These are phyloP conservation scores for Magnolia changhungtana DNA, from an alignment of 164 flowering plant genomes.

Conservation along the genomic window DNA sequence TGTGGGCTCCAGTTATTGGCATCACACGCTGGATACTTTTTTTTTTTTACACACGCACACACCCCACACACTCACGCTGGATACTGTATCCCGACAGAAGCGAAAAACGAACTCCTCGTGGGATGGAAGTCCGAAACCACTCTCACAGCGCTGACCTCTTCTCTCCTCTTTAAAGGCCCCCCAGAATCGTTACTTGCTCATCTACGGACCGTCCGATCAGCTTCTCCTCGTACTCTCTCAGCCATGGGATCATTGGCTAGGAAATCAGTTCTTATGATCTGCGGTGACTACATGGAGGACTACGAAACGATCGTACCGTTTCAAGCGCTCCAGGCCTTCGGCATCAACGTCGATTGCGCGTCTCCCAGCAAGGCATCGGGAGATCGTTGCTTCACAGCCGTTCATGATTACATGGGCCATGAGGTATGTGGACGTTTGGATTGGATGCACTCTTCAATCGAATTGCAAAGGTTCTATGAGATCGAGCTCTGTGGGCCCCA, in stretches of 20 bases:
- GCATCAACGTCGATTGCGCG: constrained; percentile 23
- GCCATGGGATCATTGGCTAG: constrained; percentile 17
- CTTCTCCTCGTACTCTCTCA: neutral
- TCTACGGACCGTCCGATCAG: neutral
- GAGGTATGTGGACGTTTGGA: constrained; percentile 15
- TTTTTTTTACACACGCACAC: no score
- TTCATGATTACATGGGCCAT: constrained; percentile 31
- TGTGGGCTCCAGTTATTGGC: no score
- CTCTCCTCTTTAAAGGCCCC: neutral
- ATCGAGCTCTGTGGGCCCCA: no score
- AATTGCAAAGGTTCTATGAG: no score
- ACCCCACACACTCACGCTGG: no score
- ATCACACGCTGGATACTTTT: no score
- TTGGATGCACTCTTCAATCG: no score
- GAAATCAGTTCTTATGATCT: constrained; percentile 27
- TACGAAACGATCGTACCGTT: constrained; percentile 32
- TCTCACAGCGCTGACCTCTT: neutral
- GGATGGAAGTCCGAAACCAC: neutral
- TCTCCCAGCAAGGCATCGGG: constrained; percentile 24
- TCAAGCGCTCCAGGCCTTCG: constrained; percentile 24
- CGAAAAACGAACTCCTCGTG: constrained; percentile 12
- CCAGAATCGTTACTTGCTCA: neutral
- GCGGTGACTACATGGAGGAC: constrained; percentile 39
- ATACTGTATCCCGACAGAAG: no score
- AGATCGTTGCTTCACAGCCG: constrained; percentile 30